phyloP scores from a whole-genome alignment of 306 rosid species.

The Castanospermum australe region DNA sequence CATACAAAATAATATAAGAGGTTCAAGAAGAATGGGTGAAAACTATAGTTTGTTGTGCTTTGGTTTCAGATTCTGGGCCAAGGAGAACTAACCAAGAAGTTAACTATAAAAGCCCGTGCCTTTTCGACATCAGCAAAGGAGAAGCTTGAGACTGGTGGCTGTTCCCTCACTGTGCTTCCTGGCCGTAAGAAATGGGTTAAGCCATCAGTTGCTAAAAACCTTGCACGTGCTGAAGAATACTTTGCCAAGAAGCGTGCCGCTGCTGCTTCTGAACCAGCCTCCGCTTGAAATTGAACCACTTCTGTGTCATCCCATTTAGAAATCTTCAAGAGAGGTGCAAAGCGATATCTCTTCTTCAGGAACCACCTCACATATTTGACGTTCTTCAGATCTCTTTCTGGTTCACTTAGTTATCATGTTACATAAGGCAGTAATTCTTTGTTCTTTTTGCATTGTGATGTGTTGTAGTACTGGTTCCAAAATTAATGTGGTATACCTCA shows the following conservation, averaged over 20 bases:
- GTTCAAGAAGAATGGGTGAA: not conserved
- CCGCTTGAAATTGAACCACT: slow-evolving; percentile 38
- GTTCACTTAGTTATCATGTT: not conserved
- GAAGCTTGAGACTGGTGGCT: slow-evolving; percentile 85
- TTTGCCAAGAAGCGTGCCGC: slow-evolving; percentile 88
- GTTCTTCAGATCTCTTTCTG: slow-evolving; percentile 17
- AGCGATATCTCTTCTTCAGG: slow-evolving; percentile 23
- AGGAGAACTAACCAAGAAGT: slow-evolving; percentile 78
- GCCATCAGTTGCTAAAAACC: slow-evolving; percentile 88
- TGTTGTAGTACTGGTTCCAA: slow-evolving; percentile 13
- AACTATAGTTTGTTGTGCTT: not conserved
- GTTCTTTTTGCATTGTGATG: not conserved
- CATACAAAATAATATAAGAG: not conserved
- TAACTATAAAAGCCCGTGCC: slow-evolving; percentile 80
- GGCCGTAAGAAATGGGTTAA: slow-evolving; percentile 99
- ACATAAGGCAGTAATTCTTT: slow-evolving; percentile 6
- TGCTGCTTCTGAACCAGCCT: slow-evolving; percentile 49
- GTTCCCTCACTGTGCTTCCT: slow-evolving; percentile 77
- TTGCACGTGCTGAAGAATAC: slow-evolving; percentile 94
- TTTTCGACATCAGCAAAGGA: slow-evolving; percentile 83
- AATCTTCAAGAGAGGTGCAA: slow-evolving; percentile 26
- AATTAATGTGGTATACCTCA: slow-evolving; percentile 17
- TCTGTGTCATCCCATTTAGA: not conserved
- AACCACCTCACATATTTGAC: slow-evolving; percentile 1
- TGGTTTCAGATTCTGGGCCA: slow-evolving; percentile 75